Evolutionary conservation across 2,329 filamentous ascomycete genomes (phyloP).

Genomic region (Aurifilum marmelostoma): DNA sequence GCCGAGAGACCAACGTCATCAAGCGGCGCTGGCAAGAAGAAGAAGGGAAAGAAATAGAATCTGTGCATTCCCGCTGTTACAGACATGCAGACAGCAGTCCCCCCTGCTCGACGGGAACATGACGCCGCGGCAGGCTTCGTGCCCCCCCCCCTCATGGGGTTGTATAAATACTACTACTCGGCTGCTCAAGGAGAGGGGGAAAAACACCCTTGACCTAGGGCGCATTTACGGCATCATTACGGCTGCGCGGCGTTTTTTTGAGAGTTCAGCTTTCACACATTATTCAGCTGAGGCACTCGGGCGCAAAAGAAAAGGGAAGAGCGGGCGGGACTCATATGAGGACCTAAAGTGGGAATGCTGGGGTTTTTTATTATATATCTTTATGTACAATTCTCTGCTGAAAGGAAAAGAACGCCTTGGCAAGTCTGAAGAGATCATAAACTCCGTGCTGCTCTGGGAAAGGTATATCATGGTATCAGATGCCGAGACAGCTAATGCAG

Average conservation of each 20-base stretch:
- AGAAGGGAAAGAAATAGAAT: constrained; percentile 65
- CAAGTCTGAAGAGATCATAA: constrained; percentile 12
- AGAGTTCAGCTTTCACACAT: constrained; percentile 13
- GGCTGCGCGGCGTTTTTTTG: constrained; percentile 28
- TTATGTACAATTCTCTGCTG: background rate
- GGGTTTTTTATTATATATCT: background rate
- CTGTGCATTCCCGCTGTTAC: background rate
- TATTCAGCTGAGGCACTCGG: constrained; percentile 3
- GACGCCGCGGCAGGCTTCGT: background rate
- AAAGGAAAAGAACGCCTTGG: background rate
- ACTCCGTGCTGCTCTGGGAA: constrained; percentile 25
- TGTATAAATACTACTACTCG: constrained; percentile 23
- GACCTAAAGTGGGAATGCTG: background rate
- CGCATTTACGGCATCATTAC: constrained; percentile 26
- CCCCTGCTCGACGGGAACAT: background rate
- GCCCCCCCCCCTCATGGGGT: background rate
- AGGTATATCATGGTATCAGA: constrained; percentile 12
- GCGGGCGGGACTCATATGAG: no score
- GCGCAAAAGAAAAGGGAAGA: background rate
- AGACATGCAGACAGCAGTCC: background rate
- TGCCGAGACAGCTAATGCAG: background rate
- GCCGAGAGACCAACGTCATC: constrained; percentile 37
- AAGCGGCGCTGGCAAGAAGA: constrained; percentile 54
- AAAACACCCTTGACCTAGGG: constrained; percentile 6
- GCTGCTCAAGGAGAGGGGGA: constrained; percentile 5